These are phyloP conservation scores for Gossypium schwendimanii DNA, from an alignment of 441 rosid genomes.

Conservation along the genomic window DNA sequence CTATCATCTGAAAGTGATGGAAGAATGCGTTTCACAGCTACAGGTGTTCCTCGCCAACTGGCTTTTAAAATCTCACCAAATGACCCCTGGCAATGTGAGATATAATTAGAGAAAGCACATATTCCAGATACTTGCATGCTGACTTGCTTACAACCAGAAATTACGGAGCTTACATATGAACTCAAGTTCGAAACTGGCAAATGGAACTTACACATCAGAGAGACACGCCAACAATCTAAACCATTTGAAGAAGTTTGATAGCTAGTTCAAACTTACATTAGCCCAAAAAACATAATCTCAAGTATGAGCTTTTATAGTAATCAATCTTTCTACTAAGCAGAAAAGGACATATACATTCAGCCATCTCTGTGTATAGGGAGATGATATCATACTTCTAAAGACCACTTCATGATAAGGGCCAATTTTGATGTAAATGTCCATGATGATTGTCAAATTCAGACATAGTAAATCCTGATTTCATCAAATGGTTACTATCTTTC, in stretches of 20 bases:
- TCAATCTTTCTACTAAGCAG: neutral
- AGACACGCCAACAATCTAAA: slow-evolving; percentile 1
- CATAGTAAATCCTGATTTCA: neutral
- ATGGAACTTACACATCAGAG: slow-evolving; percentile 4
- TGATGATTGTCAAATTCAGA: neutral
- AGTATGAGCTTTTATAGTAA: neutral
- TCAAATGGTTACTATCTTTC: neutral
- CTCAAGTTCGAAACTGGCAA: neutral
- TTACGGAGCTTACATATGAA: neutral
- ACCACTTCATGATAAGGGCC: neutral
- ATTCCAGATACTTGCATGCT: neutral
- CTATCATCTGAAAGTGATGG: slow-evolving; percentile 97
- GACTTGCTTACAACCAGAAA: neutral
- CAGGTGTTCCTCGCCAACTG: slow-evolving; percentile 95
- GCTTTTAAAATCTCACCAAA: slow-evolving; percentile 97
- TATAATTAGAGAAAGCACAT: slow-evolving; percentile 22
- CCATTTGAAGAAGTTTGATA: neutral
- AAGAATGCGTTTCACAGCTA: slow-evolving; percentile 89
- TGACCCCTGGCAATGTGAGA: slow-evolving; percentile 56
- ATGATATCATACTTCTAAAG: neutral
- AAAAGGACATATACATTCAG: neutral
- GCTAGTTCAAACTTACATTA: neutral
- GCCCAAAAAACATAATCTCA: neutral
- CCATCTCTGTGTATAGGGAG: neutral
- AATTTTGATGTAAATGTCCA: slow-evolving; percentile 1